Conservation (phyloP, 148 eudicot species). For the Rhododendron simsii region DNA sequence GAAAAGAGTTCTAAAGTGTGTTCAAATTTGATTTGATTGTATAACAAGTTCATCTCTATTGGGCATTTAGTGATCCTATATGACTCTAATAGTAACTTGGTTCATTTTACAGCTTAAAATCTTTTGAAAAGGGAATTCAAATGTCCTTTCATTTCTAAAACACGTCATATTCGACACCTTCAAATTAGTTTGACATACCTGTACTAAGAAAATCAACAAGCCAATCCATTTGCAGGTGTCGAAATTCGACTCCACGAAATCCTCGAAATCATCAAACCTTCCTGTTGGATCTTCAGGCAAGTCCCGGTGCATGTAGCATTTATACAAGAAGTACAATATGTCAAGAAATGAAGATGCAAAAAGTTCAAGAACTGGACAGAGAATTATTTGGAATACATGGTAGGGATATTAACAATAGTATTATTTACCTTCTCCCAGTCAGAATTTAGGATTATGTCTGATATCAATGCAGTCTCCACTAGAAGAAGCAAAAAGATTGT, state of each 20-base stretch:
- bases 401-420: background rate
- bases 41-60: background rate
- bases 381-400: background rate
- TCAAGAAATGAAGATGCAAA: background rate
- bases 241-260: constrained; percentile 27
- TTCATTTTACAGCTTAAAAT: background rate
- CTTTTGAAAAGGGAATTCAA: background rate
- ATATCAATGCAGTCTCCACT: constrained; percentile 33
- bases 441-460: constrained; percentile 34
- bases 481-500: constrained; percentile 34
- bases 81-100: background rate
- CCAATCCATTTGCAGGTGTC: constrained; percentile 30
- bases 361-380: background rate
- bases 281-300: constrained; percentile 53
- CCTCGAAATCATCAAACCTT: constrained; percentile 43
- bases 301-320: constrained; percentile 29
- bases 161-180: too few relatives aligned
- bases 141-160: background rate
- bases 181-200: constrained; percentile 24
- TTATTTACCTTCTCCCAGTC: constrained; percentile 49
- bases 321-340: background rate
- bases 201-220: constrained; percentile 25
- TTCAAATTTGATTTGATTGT: too few relatives aligned
- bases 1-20: too few relatives aligned
- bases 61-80: background rate